Percentiles rank a stretch among this genome's conserved stretches.
phyloP scores from a whole-genome alignment of 1,284 basidiomycete genomes.

The Meira nashicola region DNA sequence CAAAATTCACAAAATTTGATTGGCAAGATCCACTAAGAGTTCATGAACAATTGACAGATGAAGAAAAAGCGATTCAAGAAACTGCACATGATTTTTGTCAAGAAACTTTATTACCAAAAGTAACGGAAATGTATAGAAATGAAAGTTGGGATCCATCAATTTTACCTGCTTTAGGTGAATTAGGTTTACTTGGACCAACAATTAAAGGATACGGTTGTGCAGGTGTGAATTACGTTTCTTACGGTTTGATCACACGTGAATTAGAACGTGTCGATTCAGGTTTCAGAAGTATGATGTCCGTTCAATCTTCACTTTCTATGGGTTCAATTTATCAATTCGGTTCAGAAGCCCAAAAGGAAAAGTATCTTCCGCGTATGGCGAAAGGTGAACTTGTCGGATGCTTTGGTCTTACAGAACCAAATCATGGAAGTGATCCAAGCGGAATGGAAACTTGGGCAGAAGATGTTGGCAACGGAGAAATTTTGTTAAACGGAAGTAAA shows the following conservation, averaged over 20 bases:
- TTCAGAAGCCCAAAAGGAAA: constrained; percentile 80
- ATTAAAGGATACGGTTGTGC: constrained; percentile 93
- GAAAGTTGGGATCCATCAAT: constrained; percentile 81
- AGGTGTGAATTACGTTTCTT: constrained; percentile 83
- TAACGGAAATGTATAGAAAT: constrained; percentile 78
- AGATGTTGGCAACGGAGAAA: constrained; percentile 73
- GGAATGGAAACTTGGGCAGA: constrained; percentile 89
- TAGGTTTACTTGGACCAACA: constrained; percentile 84
- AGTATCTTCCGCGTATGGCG: constrained; percentile 79
- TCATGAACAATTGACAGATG: constrained; percentile 66
- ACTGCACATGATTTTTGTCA: constrained; percentile 80
- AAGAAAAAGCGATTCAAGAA: constrained; percentile 82
- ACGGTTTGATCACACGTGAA: constrained; percentile 87
- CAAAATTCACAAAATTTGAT: constrained; percentile 61
- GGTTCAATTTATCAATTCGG: constrained; percentile 90
- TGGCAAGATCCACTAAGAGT: constrained; percentile 60
- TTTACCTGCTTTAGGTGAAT: constrained; percentile 83
- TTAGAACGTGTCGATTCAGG: constrained; percentile 93
- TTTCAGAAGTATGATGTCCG: constrained; percentile 89
- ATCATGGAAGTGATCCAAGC: constrained; percentile 89
- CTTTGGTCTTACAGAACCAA: constrained; percentile 92
- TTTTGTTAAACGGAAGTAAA: constrained; percentile 81
- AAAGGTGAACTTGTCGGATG: constrained; percentile 84
- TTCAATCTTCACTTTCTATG: constrained; percentile 97
- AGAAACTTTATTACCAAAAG: constrained; percentile 75